These are phyloP conservation scores for Hypoxylon sp. DNA, from an alignment of 2,329 filamentous ascomycete species.

Conservation along the genomic window DNA sequence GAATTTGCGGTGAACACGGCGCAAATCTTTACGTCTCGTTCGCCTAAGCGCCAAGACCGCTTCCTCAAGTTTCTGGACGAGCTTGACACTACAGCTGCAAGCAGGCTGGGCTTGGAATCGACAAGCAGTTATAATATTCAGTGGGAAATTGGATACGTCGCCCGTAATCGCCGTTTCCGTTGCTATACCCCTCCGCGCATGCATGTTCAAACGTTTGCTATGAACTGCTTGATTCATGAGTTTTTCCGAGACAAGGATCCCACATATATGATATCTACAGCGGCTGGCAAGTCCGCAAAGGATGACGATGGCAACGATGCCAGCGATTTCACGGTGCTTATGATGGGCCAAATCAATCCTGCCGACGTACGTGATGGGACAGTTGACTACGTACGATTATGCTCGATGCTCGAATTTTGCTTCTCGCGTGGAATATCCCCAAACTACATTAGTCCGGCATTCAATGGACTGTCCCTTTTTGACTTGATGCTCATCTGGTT, in stretches of 20 bases:
- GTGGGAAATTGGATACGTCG: neutral
- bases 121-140: neutral
- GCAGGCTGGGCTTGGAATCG: neutral
- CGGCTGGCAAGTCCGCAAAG: neutral
- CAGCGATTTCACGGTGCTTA: constrained; percentile 6
- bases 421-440: constrained; percentile 19
- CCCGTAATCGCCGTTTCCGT: neutral
- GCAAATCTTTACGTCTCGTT: neutral
- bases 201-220: neutral
- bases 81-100: neutral
- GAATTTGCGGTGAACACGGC: neutral
- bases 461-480: constrained; percentile 1
- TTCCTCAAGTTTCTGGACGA: constrained; percentile 17
- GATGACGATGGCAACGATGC: neutral
- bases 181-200: neutral
- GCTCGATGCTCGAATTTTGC: constrained; percentile 20
- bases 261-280: neutral
- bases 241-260: neutral
- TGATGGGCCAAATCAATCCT: constrained; percentile 1
- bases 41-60: neutral
- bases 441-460: constrained; percentile 2
- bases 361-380: neutral
- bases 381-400: constrained; percentile 20
- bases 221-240: constrained; percentile 3
- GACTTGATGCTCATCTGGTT: constrained; percentile 16